Evolutionary conservation across 306 rosid genomes (phyloP).

Genomic region (Lablab purpureus): DNA sequence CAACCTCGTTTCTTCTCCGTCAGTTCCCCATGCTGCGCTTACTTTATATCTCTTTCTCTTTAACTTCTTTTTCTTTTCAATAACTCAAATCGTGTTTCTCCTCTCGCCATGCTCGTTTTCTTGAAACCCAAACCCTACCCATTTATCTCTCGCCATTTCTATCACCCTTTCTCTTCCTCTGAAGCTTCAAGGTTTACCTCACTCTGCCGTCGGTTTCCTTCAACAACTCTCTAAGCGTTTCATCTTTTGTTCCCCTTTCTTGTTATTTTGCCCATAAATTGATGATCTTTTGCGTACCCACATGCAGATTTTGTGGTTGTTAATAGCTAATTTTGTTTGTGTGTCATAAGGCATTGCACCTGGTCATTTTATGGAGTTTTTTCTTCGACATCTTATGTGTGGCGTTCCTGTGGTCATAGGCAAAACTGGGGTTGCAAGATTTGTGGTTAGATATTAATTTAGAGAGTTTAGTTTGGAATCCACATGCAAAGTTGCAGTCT

Average conservation of each 20-base stretch:
- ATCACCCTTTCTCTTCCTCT: slow-evolving; percentile 32
- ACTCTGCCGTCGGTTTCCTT: slow-evolving; percentile 6
- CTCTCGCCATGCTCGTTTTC: slow-evolving; percentile 13
- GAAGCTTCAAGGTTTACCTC: slow-evolving; percentile 14
- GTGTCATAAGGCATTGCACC: slow-evolving; percentile 21
- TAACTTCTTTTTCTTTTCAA: background rate
- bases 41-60: slow-evolving; percentile 19
- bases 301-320: slow-evolving; percentile 10
- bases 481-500: slow-evolving; percentile 35
- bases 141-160: background rate
- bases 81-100: slow-evolving; percentile 27
- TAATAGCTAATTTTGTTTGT: slow-evolving; percentile 40
- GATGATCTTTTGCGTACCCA: slow-evolving; percentile 32
- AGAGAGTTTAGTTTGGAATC: slow-evolving; percentile 13
- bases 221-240: slow-evolving; percentile 26
- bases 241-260: slow-evolving; percentile 6
- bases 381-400: background rate
- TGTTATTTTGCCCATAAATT: slow-evolving; percentile 22
- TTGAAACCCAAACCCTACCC: slow-evolving; percentile 4
- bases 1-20: slow-evolving; percentile 30
- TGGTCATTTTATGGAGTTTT: slow-evolving; percentile 52
- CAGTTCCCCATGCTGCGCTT: slow-evolving; percentile 17
- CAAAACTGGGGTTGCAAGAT: slow-evolving; percentile 37
- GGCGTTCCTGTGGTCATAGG: background rate
- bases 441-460: slow-evolving; percentile 14